Base-by-base conservation (phyloP, 176 grass and related monocot genomes). In the Oryza punctata region DNA sequence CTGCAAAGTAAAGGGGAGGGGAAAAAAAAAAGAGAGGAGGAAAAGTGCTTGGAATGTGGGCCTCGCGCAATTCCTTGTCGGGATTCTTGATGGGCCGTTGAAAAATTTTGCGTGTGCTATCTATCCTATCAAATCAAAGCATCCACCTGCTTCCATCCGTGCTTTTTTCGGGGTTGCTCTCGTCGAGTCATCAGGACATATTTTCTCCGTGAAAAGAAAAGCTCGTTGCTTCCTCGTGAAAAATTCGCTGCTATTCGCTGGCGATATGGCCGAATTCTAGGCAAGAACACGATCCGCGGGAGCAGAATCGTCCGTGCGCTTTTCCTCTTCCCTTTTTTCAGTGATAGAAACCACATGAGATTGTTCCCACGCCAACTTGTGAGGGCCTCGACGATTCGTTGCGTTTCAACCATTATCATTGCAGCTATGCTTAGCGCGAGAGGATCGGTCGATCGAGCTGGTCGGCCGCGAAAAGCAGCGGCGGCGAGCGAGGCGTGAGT, bases 21-120 rank as follows among this genome's bases (percentile, higher is more conserved):
- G n/a, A n/a, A n/a, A n/a, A n/a, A n/a, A n/a, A n/a, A n/a, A 76
- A 24, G 30, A 33, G n/a, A 67, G 44, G 33, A 67, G 38, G 46
- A 64, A 27, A 67, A n/a, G 8, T 14, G 12, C 41, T 15, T 67
- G 46, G 67, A 33, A 71, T 27, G 83, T 78, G 88, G 83, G 72
- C 83, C 88, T 82, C 57, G 49, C 72, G 9, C 25, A 15, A 6
- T 67, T 14, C 2, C 10, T 72, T 33, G 37, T 15, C 2, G 43
- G 50, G 66, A 67, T 38, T 68, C 25, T 75, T 65, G 37, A 85
- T 76, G 82, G 65, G 78, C 78, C 82, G 77, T 77, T 77, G 65
- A 85, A 71, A 21, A 12, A 1, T 27, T 49, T 75, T 12, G 75
- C n/a, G 74, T 12, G 75, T 45, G 10, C n/a, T 12, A 65, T 69